A percentile compares a stretch with the other conserved stretches of the same genome.
Conservation (phyloP, 352 stramenopile species). For the Globisporangium camurandrum region DNA sequence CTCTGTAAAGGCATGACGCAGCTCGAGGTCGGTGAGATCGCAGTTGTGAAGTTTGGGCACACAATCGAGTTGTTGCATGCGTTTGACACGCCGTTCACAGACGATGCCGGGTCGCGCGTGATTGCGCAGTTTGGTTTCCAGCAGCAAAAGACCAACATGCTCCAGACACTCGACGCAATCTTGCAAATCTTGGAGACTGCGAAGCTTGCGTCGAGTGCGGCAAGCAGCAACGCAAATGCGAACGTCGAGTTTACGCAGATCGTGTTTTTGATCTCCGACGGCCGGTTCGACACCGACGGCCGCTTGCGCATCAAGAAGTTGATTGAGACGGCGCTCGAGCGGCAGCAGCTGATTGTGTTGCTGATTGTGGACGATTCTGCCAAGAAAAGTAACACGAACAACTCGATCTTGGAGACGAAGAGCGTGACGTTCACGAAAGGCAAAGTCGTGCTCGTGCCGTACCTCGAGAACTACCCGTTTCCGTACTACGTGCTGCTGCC, state of each 20-base stretch:
- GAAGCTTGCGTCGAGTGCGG: conserved; percentile 41
- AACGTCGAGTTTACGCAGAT: conserved; percentile 92
- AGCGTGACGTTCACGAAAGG: conserved; percentile 95
- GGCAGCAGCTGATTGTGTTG: conserved; percentile 97
- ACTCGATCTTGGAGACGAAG: conserved; percentile 98
- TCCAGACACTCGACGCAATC: conserved; percentile 91
- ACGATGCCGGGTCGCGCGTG: conserved; percentile 91
- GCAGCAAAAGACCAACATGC: conserved; percentile 96
- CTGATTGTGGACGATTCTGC: conserved; percentile 90
- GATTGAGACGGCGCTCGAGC: conserved; percentile 95
- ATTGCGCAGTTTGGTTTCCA: conserved; percentile 96
- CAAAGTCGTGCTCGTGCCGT: conserved; percentile 94
- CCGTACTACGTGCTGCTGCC: conserved; percentile 98
- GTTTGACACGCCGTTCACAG: conserved; percentile 96
- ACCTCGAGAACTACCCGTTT: conserved; percentile 99
- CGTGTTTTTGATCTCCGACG: conserved; percentile 98
- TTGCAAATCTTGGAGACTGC: conserved; percentile 87
- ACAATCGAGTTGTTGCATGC: conserved; percentile 95
- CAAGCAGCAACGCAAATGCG: conserved; percentile 33
- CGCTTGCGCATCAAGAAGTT: conserved; percentile 92
- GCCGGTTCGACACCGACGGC: conserved; percentile 96
- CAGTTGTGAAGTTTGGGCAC: conserved; percentile 93
- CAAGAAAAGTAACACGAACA: conserved; percentile 46
- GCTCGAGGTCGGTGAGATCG: conserved; percentile 95
- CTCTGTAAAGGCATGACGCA: conserved; percentile 96